Evolutionary conservation across 2,329 filamentous ascomycete species (phyloP), one percentile per base, ranked within the genome.

Genomic region (Aspergillus niger): DNA sequence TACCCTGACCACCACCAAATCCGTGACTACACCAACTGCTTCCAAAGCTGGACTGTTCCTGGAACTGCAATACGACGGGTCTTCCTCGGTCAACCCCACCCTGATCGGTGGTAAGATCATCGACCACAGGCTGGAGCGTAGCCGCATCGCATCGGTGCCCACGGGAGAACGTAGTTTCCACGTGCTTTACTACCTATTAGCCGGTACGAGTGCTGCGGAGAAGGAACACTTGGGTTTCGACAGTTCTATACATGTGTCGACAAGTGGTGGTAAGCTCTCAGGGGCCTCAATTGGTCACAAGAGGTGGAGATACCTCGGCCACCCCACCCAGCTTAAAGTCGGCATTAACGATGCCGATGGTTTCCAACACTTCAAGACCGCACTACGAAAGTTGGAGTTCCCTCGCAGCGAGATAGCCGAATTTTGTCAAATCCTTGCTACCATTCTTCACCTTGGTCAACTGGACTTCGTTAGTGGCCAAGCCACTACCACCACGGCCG

Each of bases 131-230:
- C 81, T 99, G 51, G 95, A 99, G 78, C 84, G 95, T 59, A 97
- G 92, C 78, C 87, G 95, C 64, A 92, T 99, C 64, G 88, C 95
- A 28, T 87, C 92, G 43, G 93, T 98, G 0, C 95, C 95, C 0
- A 97, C 95, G 0, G 95, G 95, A 69, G 95, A 99, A 79, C 89
- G 95, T 48, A 98, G 95, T 76, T 98, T 97, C 74, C 95, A 99
- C 77, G 86, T 96, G 26, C 82, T 99, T 8, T 99, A 99, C 81
- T 99, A 99, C 75, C 86, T 99, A 3, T 81, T 99, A 30, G 90
- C 94, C 0, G 95, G 95, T 59, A 98, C 95, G 11, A 97, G 92
- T 69, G 83, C 87, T 3, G 91, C 92, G 3, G 95, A 99, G 76
- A 97, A 94, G 81, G 76, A 89, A 11, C 95, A 99, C 82, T 81